phyloP scores from a whole-genome alignment of 169 alveolate species.

The Plasmodium coatneyi region DNA sequence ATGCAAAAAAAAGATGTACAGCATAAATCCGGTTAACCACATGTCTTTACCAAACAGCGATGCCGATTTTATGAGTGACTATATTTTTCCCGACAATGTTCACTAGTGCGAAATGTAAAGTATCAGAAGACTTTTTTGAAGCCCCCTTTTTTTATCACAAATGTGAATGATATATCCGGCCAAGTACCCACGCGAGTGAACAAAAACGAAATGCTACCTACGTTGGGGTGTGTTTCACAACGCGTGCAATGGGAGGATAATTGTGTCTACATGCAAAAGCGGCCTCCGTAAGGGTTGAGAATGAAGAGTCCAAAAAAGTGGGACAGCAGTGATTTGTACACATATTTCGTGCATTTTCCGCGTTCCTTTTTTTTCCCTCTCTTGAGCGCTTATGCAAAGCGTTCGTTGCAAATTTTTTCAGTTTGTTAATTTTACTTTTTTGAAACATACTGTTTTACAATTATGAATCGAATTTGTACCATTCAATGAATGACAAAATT shows the following conservation, averaged over 20 bases:
- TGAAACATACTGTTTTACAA: conserved; percentile 24
- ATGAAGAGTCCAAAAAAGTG: background rate
- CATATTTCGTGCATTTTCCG: background rate
- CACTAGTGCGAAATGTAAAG: conserved; percentile 5
- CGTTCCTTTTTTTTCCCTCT: background rate
- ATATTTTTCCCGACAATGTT: conserved; percentile 1
- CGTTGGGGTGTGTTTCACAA: background rate
- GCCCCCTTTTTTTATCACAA: background rate
- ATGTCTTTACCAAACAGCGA: conserved; percentile 9
- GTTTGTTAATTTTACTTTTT: background rate
- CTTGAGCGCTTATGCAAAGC: background rate
- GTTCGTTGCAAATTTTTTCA: background rate
- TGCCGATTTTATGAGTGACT: conserved; percentile 2
- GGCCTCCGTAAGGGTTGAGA: background rate
- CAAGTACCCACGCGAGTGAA: background rate
- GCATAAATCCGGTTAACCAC: background rate
- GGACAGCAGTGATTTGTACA: background rate
- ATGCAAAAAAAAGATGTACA: conserved; percentile 37
- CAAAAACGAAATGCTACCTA: background rate
- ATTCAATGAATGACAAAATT: background rate
- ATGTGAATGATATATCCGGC: background rate
- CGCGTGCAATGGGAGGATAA: background rate
- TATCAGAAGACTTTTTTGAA: background rate
- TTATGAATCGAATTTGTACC: background rate
- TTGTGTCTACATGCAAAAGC: background rate